Conservation (phyloP, 805 yeast genomes). For the Hanseniaspora clermontiae region DNA sequence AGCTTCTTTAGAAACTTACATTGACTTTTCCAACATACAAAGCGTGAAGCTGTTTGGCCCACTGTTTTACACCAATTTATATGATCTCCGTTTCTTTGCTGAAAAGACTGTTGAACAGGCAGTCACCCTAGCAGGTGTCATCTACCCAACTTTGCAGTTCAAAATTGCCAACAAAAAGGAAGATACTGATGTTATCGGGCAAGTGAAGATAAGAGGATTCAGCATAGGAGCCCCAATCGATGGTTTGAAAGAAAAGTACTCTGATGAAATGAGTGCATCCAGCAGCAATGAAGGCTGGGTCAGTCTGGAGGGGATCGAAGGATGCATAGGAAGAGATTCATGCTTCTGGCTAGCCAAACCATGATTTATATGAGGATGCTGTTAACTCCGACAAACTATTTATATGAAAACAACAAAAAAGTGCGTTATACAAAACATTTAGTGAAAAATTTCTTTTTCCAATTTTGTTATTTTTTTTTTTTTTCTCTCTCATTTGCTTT, state of each 20-base stretch:
- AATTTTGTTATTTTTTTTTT: background rate
- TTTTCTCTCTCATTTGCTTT: background rate
- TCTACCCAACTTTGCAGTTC: slow-evolving; percentile 48
- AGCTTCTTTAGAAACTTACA: slow-evolving; percentile 3
- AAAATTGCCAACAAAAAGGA: slow-evolving; percentile 34
- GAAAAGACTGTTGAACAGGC: slow-evolving; percentile 18
- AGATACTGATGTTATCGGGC: slow-evolving; percentile 33
- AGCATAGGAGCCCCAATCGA: slow-evolving; percentile 44
- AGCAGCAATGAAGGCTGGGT: slow-evolving; percentile 5
- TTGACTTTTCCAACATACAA: background rate
- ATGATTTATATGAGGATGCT: no score
- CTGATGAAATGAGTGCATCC: background rate
- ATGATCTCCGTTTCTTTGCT: slow-evolving; percentile 44
- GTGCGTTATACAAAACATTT: no score
- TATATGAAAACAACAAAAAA: background rate
- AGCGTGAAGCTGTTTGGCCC: slow-evolving; percentile 36
- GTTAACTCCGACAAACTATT: background rate
- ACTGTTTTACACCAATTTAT: slow-evolving; percentile 43
- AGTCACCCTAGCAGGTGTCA: slow-evolving; percentile 40
- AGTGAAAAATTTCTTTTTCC: background rate
- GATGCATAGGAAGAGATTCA: slow-evolving; percentile 5
- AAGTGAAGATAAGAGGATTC: slow-evolving; percentile 49
- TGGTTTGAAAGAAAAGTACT: slow-evolving; percentile 6
- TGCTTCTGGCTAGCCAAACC: slow-evolving; percentile 5
- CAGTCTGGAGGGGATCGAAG: background rate